These are phyloP conservation scores for Termitomyces sp. DNA, from an alignment of 768 basidiomycete genomes.

Conservation along the genomic window DNA sequence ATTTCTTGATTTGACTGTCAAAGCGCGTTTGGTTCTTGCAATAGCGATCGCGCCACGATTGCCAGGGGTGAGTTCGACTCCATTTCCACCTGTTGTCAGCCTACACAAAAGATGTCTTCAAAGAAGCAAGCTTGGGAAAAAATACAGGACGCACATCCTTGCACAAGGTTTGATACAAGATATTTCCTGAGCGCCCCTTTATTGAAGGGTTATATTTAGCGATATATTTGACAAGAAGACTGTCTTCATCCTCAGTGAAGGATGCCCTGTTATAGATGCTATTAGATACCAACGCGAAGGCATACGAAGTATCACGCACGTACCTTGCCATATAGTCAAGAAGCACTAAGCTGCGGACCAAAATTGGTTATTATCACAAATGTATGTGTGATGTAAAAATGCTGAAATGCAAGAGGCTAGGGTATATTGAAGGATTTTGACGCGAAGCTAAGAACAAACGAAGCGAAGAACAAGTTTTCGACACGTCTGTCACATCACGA, in stretches of 20 bases:
- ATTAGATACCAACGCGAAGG: background rate
- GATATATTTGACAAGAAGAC: constrained; percentile 36
- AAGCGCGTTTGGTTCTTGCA: constrained; percentile 27
- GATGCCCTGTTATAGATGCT: constrained; percentile 14
- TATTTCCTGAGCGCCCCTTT: constrained; percentile 39
- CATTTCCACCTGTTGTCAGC: constrained; percentile 40
- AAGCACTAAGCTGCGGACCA: background rate
- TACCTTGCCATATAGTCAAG: constrained; percentile 7
- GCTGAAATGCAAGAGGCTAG: too few relatives aligned
- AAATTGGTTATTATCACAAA: background rate
- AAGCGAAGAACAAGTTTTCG: background rate
- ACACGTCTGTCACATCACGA: constrained; percentile 8
- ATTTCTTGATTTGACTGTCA: background rate
- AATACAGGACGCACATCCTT: constrained; percentile 35
- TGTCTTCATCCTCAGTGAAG: constrained; percentile 37
- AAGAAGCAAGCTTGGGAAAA: background rate
- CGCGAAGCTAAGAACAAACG: too few relatives aligned
- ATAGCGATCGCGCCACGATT: constrained; percentile 65
- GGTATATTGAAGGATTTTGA: background rate
- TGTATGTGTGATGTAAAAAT: background rate
- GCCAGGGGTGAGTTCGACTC: constrained; percentile 45
- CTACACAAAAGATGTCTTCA: constrained; percentile 21
- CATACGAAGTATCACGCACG: background rate
- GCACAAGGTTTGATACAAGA: constrained; percentile 34
- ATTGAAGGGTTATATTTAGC: constrained; percentile 38